phyloP scores from a whole-genome alignment of 176 grass and related monocot species.

The Puccinellia tenuiflora region DNA sequence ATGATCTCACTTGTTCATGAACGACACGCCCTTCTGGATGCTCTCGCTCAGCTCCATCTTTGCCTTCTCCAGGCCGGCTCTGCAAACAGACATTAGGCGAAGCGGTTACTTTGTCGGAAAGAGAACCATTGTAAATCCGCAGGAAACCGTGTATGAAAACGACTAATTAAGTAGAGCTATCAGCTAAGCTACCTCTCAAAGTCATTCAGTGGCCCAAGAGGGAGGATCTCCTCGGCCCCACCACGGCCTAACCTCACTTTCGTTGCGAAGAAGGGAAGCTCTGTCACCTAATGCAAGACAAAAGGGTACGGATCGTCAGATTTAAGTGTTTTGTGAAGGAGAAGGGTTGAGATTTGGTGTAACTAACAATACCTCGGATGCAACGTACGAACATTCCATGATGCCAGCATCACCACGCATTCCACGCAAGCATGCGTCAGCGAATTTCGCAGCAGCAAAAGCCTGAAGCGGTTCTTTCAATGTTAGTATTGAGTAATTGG shows the following conservation, averaged over 20 bases:
- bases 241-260: slow-evolving; percentile 78
- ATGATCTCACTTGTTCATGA: slow-evolving; percentile 59
- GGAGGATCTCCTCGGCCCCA: slow-evolving; percentile 76
- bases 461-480: slow-evolving; percentile 29
- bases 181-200: slow-evolving; percentile 72
- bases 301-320: background rate
- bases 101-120: background rate
- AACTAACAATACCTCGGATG: slow-evolving; percentile 50
- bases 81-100: slow-evolving; percentile 18
- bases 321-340: background rate
- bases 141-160: background rate
- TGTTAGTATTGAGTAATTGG: slow-evolving; percentile 9
- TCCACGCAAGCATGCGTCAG: slow-evolving; percentile 72
- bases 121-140: background rate
- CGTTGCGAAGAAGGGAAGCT: slow-evolving; percentile 81
- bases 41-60: slow-evolving; percentile 88
- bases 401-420: slow-evolving; percentile 76
- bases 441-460: slow-evolving; percentile 84
- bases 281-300: slow-evolving; percentile 67
- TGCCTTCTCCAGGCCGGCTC: slow-evolving; percentile 64
- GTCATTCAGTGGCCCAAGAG: slow-evolving; percentile 86
- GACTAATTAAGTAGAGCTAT: background rate
- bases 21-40: slow-evolving; percentile 79
- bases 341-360: background rate
- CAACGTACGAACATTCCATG: slow-evolving; percentile 84